These are phyloP conservation scores for Colletotrichum camelliae DNA, from an alignment of 2,329 filamentous ascomycete genomes.

Conservation along the genomic window DNA sequence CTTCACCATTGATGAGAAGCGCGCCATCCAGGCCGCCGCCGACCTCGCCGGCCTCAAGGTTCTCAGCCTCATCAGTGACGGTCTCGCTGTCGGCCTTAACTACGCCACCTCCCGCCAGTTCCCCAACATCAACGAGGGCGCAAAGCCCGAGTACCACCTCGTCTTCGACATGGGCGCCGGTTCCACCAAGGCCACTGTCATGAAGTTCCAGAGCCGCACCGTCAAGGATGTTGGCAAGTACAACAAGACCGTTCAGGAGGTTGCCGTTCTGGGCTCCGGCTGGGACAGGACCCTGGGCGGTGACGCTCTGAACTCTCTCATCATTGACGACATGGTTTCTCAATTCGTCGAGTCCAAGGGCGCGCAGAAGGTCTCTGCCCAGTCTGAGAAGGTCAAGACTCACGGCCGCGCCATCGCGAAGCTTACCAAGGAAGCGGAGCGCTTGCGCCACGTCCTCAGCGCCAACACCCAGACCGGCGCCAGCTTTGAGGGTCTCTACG, in stretches of 20 bases:
- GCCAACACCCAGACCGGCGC: conserved; percentile 84
- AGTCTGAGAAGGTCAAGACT: conserved; percentile 66
- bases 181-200: conserved; percentile 86
- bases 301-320: conserved; percentile 85
- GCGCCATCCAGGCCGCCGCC: conserved; percentile 82
- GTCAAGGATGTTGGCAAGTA: conserved; percentile 92
- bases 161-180: conserved; percentile 98
- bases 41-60: conserved; percentile 88
- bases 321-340: conserved; percentile 86
- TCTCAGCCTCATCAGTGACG: conserved; percentile 85
- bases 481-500: conserved; percentile 87
- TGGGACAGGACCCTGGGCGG: conserved; percentile 93
- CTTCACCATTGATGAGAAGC: conserved; percentile 89
- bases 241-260: conserved; percentile 97
- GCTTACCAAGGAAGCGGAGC: conserved; percentile 91
- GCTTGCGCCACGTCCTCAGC: conserved; percentile 85
- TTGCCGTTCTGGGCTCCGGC: conserved; percentile 84
- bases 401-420: conserved; percentile 89
- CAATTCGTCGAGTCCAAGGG: conserved; percentile 76
- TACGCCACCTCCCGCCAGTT: conserved; percentile 94
- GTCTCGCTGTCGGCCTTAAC: conserved; percentile 90
- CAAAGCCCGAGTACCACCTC: conserved; percentile 88
- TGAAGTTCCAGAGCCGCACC: conserved; percentile 86
- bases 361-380: conserved; percentile 69
- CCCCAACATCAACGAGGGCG: conserved; percentile 80